Conservation (phyloP, 2,329 filamentous ascomycete genomes). For the Helminthosporium solani region DNA sequence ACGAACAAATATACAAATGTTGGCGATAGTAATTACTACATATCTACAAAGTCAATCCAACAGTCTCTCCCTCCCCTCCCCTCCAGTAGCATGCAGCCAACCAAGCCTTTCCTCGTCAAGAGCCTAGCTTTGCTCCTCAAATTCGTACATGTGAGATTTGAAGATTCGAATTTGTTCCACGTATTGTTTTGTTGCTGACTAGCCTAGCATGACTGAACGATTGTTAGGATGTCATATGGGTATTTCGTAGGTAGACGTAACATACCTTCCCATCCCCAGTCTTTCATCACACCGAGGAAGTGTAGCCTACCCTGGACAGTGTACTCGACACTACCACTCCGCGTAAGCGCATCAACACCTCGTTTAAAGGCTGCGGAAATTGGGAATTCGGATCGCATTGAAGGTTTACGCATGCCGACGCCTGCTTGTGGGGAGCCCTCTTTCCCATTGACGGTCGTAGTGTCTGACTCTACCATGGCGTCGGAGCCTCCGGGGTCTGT, state of each 20-base stretch:
- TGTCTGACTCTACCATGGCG: neutral
- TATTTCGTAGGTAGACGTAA: too few species aligned
- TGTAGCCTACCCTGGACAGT: conserved; percentile 64
- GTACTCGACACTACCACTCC: conserved; percentile 58
- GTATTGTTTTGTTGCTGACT: too few species aligned
- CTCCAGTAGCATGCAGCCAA: too few species aligned
- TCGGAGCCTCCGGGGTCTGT: neutral
- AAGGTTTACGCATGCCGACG: conserved; percentile 5
- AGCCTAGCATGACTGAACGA: conserved; percentile 1
- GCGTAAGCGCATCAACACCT: conserved; percentile 29
- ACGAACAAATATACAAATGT: too few species aligned
- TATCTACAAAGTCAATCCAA: too few species aligned
- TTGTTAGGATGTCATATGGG: too few species aligned
- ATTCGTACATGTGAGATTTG: too few species aligned
- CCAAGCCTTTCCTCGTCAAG: too few species aligned
- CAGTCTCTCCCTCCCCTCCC: too few species aligned
- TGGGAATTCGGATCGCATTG: conserved; percentile 18
- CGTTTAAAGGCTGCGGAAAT: conserved; percentile 40
- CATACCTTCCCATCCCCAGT: conserved; percentile 69
- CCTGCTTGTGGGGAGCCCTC: conserved; percentile 1
- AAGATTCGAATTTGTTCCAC: too few species aligned
- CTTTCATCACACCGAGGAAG: conserved; percentile 69
- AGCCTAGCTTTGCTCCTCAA: too few species aligned
- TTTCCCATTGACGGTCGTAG: neutral
- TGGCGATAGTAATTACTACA: too few species aligned